These are phyloP conservation scores for Ceratocystis smalleyi DNA, from an alignment of 2,329 filamentous ascomycete species.

Conservation along the genomic window DNA sequence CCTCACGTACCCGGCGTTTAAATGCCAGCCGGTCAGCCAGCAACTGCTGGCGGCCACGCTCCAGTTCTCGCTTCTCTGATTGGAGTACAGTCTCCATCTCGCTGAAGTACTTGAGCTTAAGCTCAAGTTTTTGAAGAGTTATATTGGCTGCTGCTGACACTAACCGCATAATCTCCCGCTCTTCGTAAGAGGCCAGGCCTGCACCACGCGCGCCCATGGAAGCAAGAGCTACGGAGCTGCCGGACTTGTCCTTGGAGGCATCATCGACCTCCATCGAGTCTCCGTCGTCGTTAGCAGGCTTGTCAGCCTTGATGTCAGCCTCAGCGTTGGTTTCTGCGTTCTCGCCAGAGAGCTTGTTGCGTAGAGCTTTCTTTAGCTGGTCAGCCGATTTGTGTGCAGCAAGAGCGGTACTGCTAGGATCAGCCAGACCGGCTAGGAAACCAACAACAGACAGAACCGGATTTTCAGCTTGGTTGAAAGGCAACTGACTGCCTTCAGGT, in stretches of 20 bases:
- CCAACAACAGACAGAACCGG: conserved; percentile 92
- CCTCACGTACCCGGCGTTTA: conserved; percentile 69
- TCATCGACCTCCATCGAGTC: conserved; percentile 48
- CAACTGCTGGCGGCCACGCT: conserved; percentile 79
- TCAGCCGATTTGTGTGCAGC: conserved; percentile 79
- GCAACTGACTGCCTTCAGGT: conserved; percentile 61
- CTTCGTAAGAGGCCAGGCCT: conserved; percentile 84
- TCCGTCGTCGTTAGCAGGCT: conserved; percentile 34
- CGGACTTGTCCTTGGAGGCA: conserved; percentile 21
- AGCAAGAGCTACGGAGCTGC: conserved; percentile 70
- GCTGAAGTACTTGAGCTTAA: conserved; percentile 90
- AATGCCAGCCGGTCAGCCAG: conserved; percentile 86
- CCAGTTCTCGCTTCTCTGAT: conserved; percentile 81
- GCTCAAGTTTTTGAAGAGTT: conserved; percentile 85
- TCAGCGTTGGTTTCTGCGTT: conserved; percentile 19
- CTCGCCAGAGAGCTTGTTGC: conserved; percentile 55
- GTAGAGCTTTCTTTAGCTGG: conserved; percentile 66
- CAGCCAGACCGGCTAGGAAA: conserved; percentile 80
- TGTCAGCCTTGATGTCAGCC: background rate
- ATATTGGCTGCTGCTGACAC: conserved; percentile 86
- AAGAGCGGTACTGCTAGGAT: conserved; percentile 77
- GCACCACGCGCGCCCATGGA: conserved; percentile 73
- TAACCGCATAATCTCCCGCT: conserved; percentile 87
- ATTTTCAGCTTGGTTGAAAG: conserved; percentile 86
- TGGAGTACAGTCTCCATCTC: conserved; percentile 89